phyloP scores from a whole-genome alignment of 225 moss, liverwort and hornwort species.

The Lunularia cruciata region DNA sequence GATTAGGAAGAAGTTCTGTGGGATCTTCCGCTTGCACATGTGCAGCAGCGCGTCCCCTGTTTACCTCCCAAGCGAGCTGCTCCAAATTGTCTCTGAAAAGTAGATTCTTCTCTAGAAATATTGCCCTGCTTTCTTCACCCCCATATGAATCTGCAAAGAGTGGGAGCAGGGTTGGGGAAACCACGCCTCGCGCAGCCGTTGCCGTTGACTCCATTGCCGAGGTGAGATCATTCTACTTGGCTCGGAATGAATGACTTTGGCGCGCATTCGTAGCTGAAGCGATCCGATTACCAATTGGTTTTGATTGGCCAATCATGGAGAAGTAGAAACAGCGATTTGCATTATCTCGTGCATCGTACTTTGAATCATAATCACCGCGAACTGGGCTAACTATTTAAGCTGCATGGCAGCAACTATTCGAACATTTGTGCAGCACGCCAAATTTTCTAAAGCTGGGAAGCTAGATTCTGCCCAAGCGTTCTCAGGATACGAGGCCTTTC shows the following conservation, averaged over 20 bases:
- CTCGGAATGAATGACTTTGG: background rate
- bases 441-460: no score
- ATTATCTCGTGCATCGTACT: no score
- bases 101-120: slow-evolving; percentile 23
- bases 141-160: slow-evolving; percentile 25
- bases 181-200: slow-evolving; percentile 30
- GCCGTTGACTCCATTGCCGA: slow-evolving; percentile 32
- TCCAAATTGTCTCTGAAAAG: slow-evolving; percentile 19
- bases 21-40: slow-evolving; percentile 21
- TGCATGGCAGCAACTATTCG: no score
- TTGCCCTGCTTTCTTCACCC: slow-evolving; percentile 9
- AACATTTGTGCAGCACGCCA: no score
- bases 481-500: no score
- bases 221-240: slow-evolving; percentile 21
- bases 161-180: slow-evolving; percentile 16
- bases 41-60: slow-evolving; percentile 6
- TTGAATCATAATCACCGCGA: no score
- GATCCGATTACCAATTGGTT: no score
- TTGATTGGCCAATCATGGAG: background rate
- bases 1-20: background rate
- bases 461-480: no score
- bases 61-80: slow-evolving; percentile 6
- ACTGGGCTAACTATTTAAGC: no score
- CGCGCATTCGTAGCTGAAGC: background rate
- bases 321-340: background rate